Evolutionary conservation across 2,329 filamentous ascomycete genomes (phyloP), one percentile per base, ranked within the genome.

Genomic region (Xylaria sp.): DNA sequence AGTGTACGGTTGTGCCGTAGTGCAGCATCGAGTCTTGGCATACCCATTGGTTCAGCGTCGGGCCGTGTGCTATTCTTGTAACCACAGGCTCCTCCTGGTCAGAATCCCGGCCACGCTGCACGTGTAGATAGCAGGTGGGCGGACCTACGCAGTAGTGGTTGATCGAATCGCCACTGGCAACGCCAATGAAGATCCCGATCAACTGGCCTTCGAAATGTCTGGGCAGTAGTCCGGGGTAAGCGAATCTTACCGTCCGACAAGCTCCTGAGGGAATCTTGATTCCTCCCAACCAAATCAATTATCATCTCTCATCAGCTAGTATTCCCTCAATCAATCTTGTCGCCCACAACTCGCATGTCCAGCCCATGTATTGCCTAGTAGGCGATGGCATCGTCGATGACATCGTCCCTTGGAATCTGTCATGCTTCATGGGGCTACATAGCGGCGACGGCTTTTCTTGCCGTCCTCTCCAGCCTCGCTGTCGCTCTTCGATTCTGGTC

Each of bases 351-450:
- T 47, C 65, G 65, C 51, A 69, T 68, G 65, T 58, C 25, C 55
- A 31, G n/a, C 53, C 44, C 20, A 15, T 55, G 53, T 39, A 15
- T 10, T 42, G 33, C 53, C 27, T 49, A 54, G 57, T 31, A 63
- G 63, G 68, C 63, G 61, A 69, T 69, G 66, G 63, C 55, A 59
- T 64, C 66, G 61, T 74, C 76, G 57, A 69, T 70, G 66, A 62
- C 63, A 53, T 66, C 66, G 61, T 73, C 76, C 38, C 78, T 79
- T 56, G 75, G 79, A 39, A 56, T 72, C 42, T 72, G 70, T 67
- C 27, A 31, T 3, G 36, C 38, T 27, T 58, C 66, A 38, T 69
- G 68, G 63, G 36, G 65, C 49, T 69, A 68, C 65, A 50, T 69
- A 50, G 69, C 39, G 44, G 47, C 39, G 33, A 61, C 63, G 36